Conservation (phyloP, 768 basidiomycete genomes). For the Boletus sensibilis region DNA sequence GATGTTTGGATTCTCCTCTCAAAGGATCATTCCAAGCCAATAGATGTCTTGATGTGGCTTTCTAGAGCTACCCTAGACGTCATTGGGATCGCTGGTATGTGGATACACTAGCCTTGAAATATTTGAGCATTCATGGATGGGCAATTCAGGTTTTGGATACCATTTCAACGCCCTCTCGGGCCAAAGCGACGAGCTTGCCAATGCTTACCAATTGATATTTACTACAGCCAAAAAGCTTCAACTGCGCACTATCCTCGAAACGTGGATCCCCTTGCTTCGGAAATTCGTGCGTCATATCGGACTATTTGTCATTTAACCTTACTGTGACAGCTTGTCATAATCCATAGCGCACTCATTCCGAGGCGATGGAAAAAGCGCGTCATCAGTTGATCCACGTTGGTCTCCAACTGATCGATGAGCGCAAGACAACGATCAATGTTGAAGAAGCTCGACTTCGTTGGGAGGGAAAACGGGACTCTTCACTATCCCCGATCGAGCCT, state of each 20-base stretch:
- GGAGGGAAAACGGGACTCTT: slow-evolving; percentile 12
- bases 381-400: slow-evolving; percentile 55
- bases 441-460: slow-evolving; percentile 26
- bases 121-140: neutral
- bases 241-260: slow-evolving; percentile 50
- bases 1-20: slow-evolving; percentile 40
- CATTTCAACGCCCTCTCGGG: slow-evolving; percentile 52
- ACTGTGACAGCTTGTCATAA: slow-evolving; percentile 6
- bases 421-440: slow-evolving; percentile 39
- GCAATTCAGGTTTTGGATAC: slow-evolving; percentile 50
- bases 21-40: slow-evolving; percentile 22
- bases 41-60: slow-evolving; percentile 67
- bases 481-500: slow-evolving; percentile 15
- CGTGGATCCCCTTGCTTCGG: slow-evolving; percentile 57
- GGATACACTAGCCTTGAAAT: neutral
- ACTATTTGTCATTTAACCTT: neutral
- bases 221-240: slow-evolving; percentile 51
- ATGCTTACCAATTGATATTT: slow-evolving; percentile 55
- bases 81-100: slow-evolving; percentile 66
- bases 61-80: slow-evolving; percentile 71
- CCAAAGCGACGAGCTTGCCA: slow-evolving; percentile 51
- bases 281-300: slow-evolving; percentile 41
- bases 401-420: slow-evolving; percentile 49
- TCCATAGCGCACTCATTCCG: slow-evolving; percentile 45
- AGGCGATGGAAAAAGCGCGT: slow-evolving; percentile 42